Conservation (phyloP, 306 rosid species). For the Vicia villosa region DNA sequence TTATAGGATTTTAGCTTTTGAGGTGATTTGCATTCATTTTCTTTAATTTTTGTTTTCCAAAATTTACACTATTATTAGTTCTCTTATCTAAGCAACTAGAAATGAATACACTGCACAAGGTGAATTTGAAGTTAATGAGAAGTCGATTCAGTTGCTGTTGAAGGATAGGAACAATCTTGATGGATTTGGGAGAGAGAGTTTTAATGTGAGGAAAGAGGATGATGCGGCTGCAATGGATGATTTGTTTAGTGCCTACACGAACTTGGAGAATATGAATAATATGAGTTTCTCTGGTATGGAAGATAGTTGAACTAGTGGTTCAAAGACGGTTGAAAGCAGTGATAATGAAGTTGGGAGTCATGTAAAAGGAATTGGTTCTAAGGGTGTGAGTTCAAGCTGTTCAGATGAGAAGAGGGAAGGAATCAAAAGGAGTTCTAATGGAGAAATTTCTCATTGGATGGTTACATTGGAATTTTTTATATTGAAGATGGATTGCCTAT, state of each 20-base stretch:
- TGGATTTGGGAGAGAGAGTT: conserved; percentile 36
- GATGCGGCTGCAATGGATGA: conserved; percentile 52
- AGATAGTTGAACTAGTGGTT: conserved; percentile 53
- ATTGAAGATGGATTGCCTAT: conserved; percentile 56
- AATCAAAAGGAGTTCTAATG: conserved; percentile 62
- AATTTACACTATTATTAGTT: too few species aligned
- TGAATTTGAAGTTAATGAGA: too few species aligned
- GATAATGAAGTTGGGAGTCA: conserved; percentile 84
- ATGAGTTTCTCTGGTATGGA: conserved; percentile 61
- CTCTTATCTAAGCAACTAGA: too few species aligned
- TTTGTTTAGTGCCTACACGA: conserved; percentile 67
- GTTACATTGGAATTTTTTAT: conserved; percentile 61
- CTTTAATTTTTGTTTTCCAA: too few species aligned
- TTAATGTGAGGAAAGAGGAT: conserved; percentile 53
- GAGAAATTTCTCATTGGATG: conserved; percentile 76
- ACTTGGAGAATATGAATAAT: conserved; percentile 62
- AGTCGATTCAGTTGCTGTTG: conserved; percentile 55
- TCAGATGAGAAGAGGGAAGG: conserved; percentile 65
- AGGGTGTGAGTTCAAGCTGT: conserved; percentile 48
- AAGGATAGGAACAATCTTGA: conserved; percentile 41
- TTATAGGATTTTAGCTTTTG: too few species aligned
- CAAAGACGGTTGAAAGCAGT: conserved; percentile 79
- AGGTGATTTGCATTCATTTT: too few species aligned
- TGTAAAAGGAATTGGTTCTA: conserved; percentile 32
- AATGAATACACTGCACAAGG: too few species aligned